Evolutionary conservation across 2,329 filamentous ascomycete species (phyloP), one percentile per base, ranked within the genome.

Genomic region (Xylaria sp.): DNA sequence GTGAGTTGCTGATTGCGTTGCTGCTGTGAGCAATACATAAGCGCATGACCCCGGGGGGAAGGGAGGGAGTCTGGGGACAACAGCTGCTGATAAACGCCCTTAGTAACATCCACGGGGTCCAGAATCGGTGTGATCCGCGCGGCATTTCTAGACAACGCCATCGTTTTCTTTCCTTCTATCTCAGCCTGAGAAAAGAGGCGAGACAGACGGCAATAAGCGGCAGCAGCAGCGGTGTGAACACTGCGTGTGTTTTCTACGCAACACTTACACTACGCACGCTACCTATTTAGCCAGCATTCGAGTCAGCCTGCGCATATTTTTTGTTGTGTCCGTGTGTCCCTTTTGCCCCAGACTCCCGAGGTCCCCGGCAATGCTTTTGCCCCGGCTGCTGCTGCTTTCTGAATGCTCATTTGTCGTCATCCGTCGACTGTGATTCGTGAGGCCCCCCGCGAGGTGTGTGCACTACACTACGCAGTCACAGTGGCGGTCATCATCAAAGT

Each of bases 91-190:
- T 50, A 50, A 13, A 50, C 19, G 19, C 48, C 46, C 46, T 46
- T 46, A 46, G 42, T 46, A 49, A 49, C 48, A 46, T n/a, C 44
- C 23, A 30, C 23, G 13, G 30, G 48, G 48, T 50, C 19, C 16
- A 50, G 48, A 34, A 34, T 51, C 49, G 49, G 49, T 51, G 49
- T 51, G 49, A 51, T 51, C 49, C 48, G 16, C 47, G 47, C 47
- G 47, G 47, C 47, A 49, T 49, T 19, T 9, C 16, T n/a, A 9
- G 18, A 18, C 47, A 50, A 50, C 48, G 18, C 48, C 19, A 11
- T 30, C 23, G 11, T 4, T 10, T 49, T 9, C 47, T 11, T 16
- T 30, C 46, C 2, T 48, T 6, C 46, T 48, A 16, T n/a, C 3
- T 16, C 5, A n/a, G 8, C 39, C 3, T 3, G 11, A 10, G 16